These are phyloP conservation scores for Conidiobolus incongruus DNA, from an alignment of 371 early-diverging fungal species.

Conservation along the genomic window DNA sequence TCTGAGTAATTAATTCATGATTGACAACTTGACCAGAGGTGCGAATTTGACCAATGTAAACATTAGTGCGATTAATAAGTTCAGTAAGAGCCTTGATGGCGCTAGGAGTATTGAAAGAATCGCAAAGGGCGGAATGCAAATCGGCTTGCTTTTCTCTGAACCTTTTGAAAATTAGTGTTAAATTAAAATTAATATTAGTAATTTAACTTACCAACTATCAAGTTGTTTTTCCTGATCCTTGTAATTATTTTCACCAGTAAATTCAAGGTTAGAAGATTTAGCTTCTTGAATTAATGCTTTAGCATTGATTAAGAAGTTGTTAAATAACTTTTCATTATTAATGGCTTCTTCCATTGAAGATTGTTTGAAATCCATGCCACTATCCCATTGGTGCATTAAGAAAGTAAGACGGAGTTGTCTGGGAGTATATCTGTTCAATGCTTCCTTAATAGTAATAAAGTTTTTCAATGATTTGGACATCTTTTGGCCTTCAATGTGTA, in stretches of 20 bases:
- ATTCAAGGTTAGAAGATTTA: conserved; percentile 15
- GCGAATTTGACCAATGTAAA: conserved; percentile 33
- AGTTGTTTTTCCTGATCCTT: conserved; percentile 39
- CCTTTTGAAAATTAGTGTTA: too few relatives aligned
- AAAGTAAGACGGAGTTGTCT: conserved; percentile 89
- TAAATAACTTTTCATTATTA: conserved; percentile 48
- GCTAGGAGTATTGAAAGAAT: conserved; percentile 80
- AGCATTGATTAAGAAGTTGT: conserved; percentile 71
- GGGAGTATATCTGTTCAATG: conserved; percentile 60
- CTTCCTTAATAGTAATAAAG: conserved; percentile 90
- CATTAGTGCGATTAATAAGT: conserved; percentile 58
- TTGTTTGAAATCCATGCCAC: conserved; percentile 71
- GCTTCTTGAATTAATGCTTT: conserved; percentile 47
- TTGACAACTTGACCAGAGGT: conserved; percentile 23
- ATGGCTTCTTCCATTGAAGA: conserved; percentile 69
- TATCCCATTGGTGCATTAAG: conserved; percentile 81
- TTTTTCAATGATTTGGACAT: conserved; percentile 99
- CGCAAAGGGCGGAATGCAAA: conserved; percentile 77
- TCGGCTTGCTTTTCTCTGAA: conserved; percentile 23
- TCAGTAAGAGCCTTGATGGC: conserved; percentile 65
- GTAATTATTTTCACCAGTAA: conserved; percentile 44
- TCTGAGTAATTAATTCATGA: conserved; percentile 36
- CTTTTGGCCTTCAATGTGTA: conserved; percentile 96
- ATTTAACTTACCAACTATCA: conserved; percentile 13
- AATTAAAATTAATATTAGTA: too few relatives aligned